phyloP scores from a whole-genome alignment of 2,329 filamentous ascomycete species.

The Curvularia lunata region DNA sequence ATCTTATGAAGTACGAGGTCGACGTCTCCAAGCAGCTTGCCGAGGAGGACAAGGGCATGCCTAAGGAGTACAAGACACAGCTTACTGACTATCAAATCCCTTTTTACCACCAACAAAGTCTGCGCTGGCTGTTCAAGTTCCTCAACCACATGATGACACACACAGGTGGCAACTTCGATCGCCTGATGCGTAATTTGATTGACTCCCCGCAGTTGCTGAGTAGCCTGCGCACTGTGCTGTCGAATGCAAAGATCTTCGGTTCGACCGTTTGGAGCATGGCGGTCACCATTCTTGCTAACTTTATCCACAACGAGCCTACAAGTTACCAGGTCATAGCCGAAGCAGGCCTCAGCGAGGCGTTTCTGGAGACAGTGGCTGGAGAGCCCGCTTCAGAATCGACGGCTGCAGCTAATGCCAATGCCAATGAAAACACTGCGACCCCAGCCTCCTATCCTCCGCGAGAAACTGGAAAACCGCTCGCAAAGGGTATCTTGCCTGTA shows the following conservation, averaged over 20 bases:
- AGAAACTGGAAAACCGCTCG: conserved; percentile 50
- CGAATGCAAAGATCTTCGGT: conserved; percentile 79
- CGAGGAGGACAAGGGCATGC: conserved; percentile 74
- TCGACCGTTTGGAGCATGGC: conserved; percentile 96
- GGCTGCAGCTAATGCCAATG: conserved; percentile 24
- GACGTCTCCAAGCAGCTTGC: conserved; percentile 70
- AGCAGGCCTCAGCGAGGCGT: conserved; percentile 84
- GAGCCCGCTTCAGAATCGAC: conserved; percentile 35
- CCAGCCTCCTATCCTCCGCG: conserved; percentile 31
- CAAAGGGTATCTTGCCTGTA: conserved; percentile 81
- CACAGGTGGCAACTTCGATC: conserved; percentile 83
- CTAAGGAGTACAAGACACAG: conserved; percentile 73
- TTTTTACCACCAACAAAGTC: conserved; percentile 88
- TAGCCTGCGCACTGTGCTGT: conserved; percentile 80
- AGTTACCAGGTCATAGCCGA: conserved; percentile 96
- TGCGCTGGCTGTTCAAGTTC: conserved; percentile 95
- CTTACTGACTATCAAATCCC: conserved; percentile 92
- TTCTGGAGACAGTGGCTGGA: conserved; percentile 78
- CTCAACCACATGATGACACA: conserved; percentile 93
- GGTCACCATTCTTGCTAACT: conserved; percentile 89
- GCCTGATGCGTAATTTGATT: conserved; percentile 88
- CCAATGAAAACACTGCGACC: conserved; percentile 21
- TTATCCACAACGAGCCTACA: conserved; percentile 98
- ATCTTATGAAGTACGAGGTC: conserved; percentile 81
- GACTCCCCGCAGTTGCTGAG: conserved; percentile 86